Evolutionary conservation across 108 stramenopile genomes (phyloP).

Genomic region (Cyclostephanos tholiformis): DNA sequence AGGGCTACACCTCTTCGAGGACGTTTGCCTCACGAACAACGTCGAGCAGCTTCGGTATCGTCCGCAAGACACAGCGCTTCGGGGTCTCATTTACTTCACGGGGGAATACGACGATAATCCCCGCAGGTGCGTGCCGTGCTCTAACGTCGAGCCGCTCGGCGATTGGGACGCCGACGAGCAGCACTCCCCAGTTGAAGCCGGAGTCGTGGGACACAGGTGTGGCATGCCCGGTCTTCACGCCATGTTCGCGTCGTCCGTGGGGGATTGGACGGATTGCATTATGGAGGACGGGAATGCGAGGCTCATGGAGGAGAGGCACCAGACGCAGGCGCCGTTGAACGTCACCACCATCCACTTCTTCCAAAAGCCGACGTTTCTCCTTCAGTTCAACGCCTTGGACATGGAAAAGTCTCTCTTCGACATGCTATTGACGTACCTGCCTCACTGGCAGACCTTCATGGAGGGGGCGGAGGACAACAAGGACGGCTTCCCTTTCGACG

Average conservation of each 20-base stretch:
- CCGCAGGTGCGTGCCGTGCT: conserved; percentile 40
- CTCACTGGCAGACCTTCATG: conserved; percentile 32
- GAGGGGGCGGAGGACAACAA: background rate
- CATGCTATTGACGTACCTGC: conserved; percentile 40
- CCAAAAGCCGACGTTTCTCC: conserved; percentile 36
- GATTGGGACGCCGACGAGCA: conserved; percentile 8
- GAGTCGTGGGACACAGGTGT: conserved; percentile 28
- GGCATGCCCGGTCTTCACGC: conserved; percentile 44
- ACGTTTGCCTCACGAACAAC: conserved; percentile 47
- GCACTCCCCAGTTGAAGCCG: conserved; percentile 5
- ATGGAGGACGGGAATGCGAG: conserved; percentile 20
- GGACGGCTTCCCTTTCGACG: conserved; percentile 32
- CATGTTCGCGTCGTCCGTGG: conserved; percentile 45
- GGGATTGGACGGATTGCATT: conserved; percentile 45
- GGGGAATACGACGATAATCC: conserved; percentile 14
- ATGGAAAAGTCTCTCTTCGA: conserved; percentile 41
- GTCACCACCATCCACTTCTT: conserved; percentile 41
- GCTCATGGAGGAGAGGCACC: conserved; percentile 28
- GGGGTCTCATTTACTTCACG: conserved; percentile 46
- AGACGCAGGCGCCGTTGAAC: conserved; percentile 31
- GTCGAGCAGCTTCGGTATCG: conserved; percentile 21
- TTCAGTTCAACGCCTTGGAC: conserved; percentile 38
- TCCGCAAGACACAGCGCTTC: conserved; percentile 16
- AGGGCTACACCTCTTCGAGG: conserved; percentile 37
- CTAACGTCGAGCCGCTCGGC: conserved; percentile 13